A percentile compares a stretch with the other conserved stretches of the same genome.
These are phyloP conservation scores for Neospora caninum DNA, from an alignment of 169 alveolate genomes.

Conservation along the genomic window DNA sequence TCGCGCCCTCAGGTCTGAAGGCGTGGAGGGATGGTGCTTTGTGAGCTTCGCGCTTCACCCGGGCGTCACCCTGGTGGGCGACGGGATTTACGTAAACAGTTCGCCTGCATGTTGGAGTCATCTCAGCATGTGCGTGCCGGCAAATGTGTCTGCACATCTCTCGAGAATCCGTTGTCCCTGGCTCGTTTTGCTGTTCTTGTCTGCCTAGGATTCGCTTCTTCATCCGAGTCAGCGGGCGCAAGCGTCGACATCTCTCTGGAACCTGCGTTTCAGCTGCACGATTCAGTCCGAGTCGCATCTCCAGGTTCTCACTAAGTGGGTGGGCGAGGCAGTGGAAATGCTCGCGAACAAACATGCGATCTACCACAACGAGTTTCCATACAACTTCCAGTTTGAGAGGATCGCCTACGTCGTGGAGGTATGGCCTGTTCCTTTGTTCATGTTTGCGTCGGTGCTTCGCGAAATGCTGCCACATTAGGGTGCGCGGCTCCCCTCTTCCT, in stretches of 20 bases:
- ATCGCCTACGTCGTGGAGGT: conserved; percentile 40
- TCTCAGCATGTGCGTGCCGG: too few relatives aligned
- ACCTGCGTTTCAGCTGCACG: conserved; percentile 60
- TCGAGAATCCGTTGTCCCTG: too few relatives aligned
- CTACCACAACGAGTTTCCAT: conserved; percentile 44
- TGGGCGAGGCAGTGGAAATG: conserved; percentile 54
- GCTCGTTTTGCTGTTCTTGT: background rate
- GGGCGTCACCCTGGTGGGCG: too few relatives aligned
- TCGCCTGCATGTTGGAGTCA: too few relatives aligned
- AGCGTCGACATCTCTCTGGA: conserved; percentile 48
- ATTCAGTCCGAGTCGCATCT: conserved; percentile 32
- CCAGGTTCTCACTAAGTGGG: conserved; percentile 34
- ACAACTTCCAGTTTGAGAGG: conserved; percentile 21
- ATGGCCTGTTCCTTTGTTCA: background rate
- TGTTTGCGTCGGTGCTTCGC: too few relatives aligned
- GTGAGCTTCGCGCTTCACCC: too few relatives aligned
- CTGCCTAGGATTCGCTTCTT: conserved; percentile 48
- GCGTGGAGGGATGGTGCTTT: too few relatives aligned
- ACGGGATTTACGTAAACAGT: too few relatives aligned
- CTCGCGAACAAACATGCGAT: conserved; percentile 37
- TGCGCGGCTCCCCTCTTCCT: too few relatives aligned
- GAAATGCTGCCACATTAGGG: too few relatives aligned
- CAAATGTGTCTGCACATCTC: too few relatives aligned
- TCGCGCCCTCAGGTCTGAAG: too few relatives aligned
- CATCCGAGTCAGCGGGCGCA: conserved; percentile 47